Evolutionary conservation across 1,284 basidiomycete species (phyloP).

Genomic region (Spongispora temasekensis): DNA sequence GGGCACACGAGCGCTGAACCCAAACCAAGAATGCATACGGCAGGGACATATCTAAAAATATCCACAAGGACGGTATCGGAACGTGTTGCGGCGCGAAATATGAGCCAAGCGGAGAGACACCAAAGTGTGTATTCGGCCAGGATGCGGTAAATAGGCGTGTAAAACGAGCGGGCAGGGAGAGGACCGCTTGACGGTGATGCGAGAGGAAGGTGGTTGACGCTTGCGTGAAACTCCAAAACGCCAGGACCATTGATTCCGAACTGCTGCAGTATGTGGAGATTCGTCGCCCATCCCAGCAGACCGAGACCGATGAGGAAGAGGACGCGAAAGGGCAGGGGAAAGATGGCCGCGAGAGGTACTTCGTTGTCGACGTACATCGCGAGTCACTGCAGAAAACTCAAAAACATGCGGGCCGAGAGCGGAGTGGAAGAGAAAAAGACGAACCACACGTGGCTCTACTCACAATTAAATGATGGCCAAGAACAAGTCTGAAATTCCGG

Average conservation of each 20-base stretch:
- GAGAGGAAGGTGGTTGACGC: slow-evolving; percentile 30
- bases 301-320: slow-evolving; percentile 72
- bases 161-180: slow-evolving; percentile 35
- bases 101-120: slow-evolving; percentile 63
- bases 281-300: slow-evolving; percentile 81
- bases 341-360: slow-evolving; percentile 54
- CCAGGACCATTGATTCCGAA: slow-evolving; percentile 75
- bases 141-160: slow-evolving; percentile 69
- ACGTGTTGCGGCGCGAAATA: slow-evolving; percentile 62
- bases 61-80: slow-evolving; percentile 66
- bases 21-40: slow-evolving; percentile 61
- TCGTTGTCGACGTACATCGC: slow-evolving; percentile 42
- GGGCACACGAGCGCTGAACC: slow-evolving; percentile 65
- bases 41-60: slow-evolving; percentile 73
- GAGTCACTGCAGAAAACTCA: background rate
- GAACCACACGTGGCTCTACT: no score
- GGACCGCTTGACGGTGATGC: slow-evolving; percentile 34
- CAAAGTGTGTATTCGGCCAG: slow-evolving; percentile 60
- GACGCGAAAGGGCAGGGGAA: slow-evolving; percentile 84
- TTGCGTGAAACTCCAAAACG: slow-evolving; percentile 62
- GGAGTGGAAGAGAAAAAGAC: no score
- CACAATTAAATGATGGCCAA: no score
- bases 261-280: slow-evolving; percentile 78
- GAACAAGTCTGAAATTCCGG: slow-evolving; percentile 57
- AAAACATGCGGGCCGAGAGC: slow-evolving; percentile 18